Percentiles rank a stretch among this genome's conserved stretches.
Evolutionary conservation across 352 stramenopile species (phyloP).

Genomic region (Phytopythium boreale): DNA sequence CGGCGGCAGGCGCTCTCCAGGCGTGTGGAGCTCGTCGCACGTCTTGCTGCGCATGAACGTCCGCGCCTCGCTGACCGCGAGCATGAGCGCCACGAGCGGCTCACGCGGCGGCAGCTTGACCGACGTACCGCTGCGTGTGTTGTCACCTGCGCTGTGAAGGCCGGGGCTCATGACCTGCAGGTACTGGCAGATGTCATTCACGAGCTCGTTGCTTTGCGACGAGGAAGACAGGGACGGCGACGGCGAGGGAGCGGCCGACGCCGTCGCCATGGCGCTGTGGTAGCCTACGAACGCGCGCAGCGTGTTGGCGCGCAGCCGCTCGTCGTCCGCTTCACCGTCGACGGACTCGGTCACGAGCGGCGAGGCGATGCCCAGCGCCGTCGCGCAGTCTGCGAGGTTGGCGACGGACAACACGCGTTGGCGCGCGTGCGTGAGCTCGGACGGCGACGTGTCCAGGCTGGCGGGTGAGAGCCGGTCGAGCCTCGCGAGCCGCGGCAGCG

Average conservation of each 20-base stretch:
- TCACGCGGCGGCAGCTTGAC: constrained; percentile 40
- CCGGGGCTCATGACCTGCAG: constrained; percentile 13
- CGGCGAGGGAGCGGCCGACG: constrained; percentile 12
- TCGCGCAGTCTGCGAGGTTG: constrained; percentile 51
- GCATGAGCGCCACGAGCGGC: constrained; percentile 37
- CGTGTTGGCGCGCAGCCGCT: constrained; percentile 49
- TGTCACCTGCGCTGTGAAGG: not conserved
- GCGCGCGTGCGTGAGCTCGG: constrained; percentile 43
- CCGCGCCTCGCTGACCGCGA: constrained; percentile 33
- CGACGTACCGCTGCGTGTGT: too few relatives aligned
- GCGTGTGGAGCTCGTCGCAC: constrained; percentile 49
- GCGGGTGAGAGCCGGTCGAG: constrained; percentile 10
- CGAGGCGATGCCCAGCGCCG: constrained; percentile 30
- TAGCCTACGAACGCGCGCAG: constrained; percentile 71
- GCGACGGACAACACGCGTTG: constrained; percentile 57
- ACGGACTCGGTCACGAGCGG: constrained; percentile 1
- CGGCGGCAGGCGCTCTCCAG: constrained; percentile 41
- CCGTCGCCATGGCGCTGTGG: constrained; percentile 49
- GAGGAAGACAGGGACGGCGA: not conserved
- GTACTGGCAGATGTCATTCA: constrained; percentile 33
- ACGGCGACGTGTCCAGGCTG: constrained; percentile 25
- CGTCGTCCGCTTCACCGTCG: constrained; percentile 20
- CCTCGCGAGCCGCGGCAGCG: constrained; percentile 23
- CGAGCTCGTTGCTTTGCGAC: constrained; percentile 22
- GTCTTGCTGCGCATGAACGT: constrained; percentile 68